A percentile compares a stretch with the other conserved stretches of the same genome.
These are phyloP conservation scores for Carex myosuroides DNA, from an alignment of 176 grass and related monocot genomes.

Conservation along the genomic window DNA sequence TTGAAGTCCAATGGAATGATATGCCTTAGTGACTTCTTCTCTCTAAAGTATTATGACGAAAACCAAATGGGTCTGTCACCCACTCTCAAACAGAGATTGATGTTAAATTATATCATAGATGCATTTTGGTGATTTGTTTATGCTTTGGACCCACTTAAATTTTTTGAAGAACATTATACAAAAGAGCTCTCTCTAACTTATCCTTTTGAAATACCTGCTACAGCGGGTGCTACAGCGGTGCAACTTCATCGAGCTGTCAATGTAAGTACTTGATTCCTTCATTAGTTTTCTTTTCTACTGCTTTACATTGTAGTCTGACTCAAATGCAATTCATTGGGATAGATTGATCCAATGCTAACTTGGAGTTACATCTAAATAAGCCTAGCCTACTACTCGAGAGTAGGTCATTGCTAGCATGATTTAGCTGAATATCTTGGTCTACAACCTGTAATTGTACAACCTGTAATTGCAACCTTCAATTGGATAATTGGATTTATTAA, in stretches of 20 bases:
- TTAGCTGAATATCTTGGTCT: background rate
- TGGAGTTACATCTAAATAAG: background rate
- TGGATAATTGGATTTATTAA: background rate
- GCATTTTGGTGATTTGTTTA: background rate
- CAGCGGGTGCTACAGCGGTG: conserved; percentile 88
- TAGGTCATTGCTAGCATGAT: background rate
- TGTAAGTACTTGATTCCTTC: conserved; percentile 25
- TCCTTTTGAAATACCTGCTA: conserved; percentile 21
- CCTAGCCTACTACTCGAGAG: background rate
- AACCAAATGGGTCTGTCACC: background rate
- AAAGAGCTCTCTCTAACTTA: background rate
- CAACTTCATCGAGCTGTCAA: conserved; percentile 90
- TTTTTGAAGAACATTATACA: background rate
- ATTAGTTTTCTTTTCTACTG: background rate
- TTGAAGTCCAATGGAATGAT: conserved; percentile 3
- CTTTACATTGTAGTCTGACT: background rate
- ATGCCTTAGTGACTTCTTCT: background rate
- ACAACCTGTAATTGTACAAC: background rate
- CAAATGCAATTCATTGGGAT: background rate
- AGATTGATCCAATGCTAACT: background rate
- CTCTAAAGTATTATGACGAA: background rate
- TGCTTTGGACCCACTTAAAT: conserved; percentile 5
- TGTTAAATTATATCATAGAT: background rate
- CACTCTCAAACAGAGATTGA: background rate
- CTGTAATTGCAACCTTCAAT: background rate